Percentiles rank a stretch among this genome's conserved stretches.
Evolutionary conservation across 257 asterid genomes (phyloP).

Genomic region (Eucommia ulmoides): DNA sequence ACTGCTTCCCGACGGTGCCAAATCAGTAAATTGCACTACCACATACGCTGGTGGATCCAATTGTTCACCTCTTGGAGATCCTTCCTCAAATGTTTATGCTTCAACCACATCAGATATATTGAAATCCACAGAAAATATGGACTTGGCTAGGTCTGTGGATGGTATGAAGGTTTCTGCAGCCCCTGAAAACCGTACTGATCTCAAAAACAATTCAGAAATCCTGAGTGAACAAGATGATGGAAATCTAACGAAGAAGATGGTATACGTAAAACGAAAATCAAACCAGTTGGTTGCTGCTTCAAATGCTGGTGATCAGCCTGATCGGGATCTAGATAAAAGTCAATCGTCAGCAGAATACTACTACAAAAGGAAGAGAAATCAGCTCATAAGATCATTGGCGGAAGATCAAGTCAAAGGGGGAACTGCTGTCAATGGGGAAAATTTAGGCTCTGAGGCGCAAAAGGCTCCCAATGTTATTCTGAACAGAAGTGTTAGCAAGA

Average conservation of each 20-base stretch:
- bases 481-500: conserved; percentile 24
- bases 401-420: conserved; percentile 26
- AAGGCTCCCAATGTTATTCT: conserved; percentile 20
- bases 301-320: conserved; percentile 20
- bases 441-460: conserved; percentile 15
- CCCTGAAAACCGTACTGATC: conserved; percentile 28
- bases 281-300: conserved; percentile 80
- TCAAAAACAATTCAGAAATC: conserved; percentile 28
- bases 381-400: conserved; percentile 65
- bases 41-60: conserved; percentile 17
- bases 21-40: conserved; percentile 19
- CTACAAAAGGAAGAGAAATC: conserved; percentile 73
- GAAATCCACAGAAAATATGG: conserved; percentile 10
- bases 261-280: conserved; percentile 56
- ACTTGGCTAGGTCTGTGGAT: conserved; percentile 10
- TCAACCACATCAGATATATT: conserved; percentile 16
- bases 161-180: conserved; percentile 17
- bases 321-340: conserved; percentile 20
- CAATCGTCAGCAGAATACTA: conserved; percentile 49
- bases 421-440: conserved; percentile 15
- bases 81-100: conserved; percentile 17
- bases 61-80: conserved; percentile 16
- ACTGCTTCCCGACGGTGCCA: conserved; percentile 13
- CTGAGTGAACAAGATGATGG: conserved; percentile 29
- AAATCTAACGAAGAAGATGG: conserved; percentile 32